A percentile compares a stretch with the other conserved stretches of the same genome.
phyloP scores from a whole-genome alignment of 192 early-diverging fungal genomes.

The Mortierella alpina region DNA sequence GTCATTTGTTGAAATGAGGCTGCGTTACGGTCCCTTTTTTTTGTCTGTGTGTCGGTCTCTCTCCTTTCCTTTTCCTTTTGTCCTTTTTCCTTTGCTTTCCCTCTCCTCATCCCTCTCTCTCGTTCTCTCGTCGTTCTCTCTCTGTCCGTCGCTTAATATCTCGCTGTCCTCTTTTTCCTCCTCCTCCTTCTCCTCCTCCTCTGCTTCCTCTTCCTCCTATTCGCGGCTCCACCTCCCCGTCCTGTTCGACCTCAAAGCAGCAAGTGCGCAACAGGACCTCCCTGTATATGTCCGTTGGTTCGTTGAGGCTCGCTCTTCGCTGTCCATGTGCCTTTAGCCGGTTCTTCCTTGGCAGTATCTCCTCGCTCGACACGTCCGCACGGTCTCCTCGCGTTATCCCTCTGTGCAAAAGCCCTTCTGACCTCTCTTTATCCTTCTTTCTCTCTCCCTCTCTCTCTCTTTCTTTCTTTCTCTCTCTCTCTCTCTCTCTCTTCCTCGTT shows the following conservation, averaged over 20 bases:
- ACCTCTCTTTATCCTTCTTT: background rate
- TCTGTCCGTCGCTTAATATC: background rate
- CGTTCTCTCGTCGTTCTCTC: background rate
- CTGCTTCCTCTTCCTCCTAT: constrained; percentile 4
- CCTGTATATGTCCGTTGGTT: background rate
- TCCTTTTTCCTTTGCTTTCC: background rate
- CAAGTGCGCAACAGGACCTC: background rate
- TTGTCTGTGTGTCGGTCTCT: background rate
- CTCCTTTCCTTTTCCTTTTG: background rate
- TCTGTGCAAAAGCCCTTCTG: background rate
- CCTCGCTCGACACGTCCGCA: no score
- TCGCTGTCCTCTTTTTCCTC: background rate
- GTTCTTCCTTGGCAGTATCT: no score
- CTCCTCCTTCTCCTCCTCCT: background rate
- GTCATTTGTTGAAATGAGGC: no score
- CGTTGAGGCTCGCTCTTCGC: no score
- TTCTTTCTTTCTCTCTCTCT: background rate
- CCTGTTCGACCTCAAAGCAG: background rate
- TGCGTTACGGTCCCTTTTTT: background rate
- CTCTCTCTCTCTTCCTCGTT: background rate
- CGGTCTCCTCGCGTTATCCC: no score
- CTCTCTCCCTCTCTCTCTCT: background rate
- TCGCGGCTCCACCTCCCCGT: background rate
- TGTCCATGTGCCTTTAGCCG: no score
- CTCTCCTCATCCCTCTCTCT: background rate